phyloP scores from a whole-genome alignment of 1,284 basidiomycete genomes.

The Pyrrhoderma noxium region DNA sequence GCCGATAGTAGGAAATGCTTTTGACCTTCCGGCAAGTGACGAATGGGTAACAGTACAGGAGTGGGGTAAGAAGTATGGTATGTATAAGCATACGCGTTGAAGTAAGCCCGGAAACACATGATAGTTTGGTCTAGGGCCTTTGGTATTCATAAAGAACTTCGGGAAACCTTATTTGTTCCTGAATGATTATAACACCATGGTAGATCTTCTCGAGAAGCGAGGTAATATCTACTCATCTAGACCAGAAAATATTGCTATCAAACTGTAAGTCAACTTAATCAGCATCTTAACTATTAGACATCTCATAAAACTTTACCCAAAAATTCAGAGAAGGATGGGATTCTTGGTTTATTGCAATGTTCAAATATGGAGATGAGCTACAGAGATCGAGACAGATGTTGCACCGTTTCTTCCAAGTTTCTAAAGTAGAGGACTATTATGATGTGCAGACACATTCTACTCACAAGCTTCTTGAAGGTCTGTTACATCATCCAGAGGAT shows the following conservation, averaged over 20 bases:
- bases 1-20: constrained; percentile 19
- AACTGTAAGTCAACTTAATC: not conserved
- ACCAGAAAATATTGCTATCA: constrained; percentile 3
- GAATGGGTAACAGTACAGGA: constrained; percentile 15
- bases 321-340: constrained; percentile 11
- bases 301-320: too few species aligned
- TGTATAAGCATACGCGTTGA: not conserved
- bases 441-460: constrained; percentile 21
- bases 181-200: constrained; percentile 7
- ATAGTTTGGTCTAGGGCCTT: constrained; percentile 5
- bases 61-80: constrained; percentile 20
- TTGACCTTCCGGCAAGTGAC: constrained; percentile 18
- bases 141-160: constrained; percentile 7
- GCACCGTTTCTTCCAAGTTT: constrained; percentile 23
- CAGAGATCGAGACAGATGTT: constrained; percentile 22
- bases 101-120: too few species aligned
- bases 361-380: constrained; percentile 20
- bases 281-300: too few species aligned
- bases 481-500: constrained; percentile 21
- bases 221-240: constrained; percentile 8
- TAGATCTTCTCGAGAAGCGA: constrained; percentile 10
- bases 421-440: constrained; percentile 18
- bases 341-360: not conserved
- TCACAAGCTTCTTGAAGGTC: constrained; percentile 20
- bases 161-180: constrained; percentile 10